A percentile compares a stretch with the other conserved stretches of the same genome.
Evolutionary conservation across 306 rosid species (phyloP).

Genomic region (Rosa persica): DNA sequence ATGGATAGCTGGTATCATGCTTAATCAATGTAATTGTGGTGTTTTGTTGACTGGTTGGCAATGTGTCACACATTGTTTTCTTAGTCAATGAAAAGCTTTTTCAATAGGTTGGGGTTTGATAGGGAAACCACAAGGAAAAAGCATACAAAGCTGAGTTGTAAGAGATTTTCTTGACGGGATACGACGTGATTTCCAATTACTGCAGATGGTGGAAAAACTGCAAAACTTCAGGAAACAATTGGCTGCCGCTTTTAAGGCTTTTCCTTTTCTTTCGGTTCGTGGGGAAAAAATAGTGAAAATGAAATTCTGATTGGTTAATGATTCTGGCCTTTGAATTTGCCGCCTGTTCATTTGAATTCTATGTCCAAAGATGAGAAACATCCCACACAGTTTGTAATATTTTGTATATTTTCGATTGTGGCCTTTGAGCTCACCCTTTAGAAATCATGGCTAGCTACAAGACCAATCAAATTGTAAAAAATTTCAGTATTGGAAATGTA

Average conservation of each 20-base stretch:
- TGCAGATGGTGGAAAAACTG: neutral
- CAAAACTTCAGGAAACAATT: neutral
- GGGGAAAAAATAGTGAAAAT: neutral
- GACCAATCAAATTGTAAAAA: neutral
- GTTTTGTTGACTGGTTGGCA: neutral
- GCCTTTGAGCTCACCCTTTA: neutral
- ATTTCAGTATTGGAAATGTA: too few species aligned
- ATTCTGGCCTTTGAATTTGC: neutral
- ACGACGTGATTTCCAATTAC: neutral
- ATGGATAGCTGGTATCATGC: neutral
- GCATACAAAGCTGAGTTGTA: neutral
- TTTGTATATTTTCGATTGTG: too few species aligned
- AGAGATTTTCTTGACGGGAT: neutral
- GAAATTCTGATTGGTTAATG: neutral
- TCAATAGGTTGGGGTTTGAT: neutral
- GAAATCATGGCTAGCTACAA: neutral
- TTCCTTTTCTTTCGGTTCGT: neutral
- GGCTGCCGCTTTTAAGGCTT: neutral
- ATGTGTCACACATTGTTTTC: neutral
- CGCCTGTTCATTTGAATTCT: neutral
- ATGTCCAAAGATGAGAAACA: neutral
- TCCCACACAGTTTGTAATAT: too few species aligned
- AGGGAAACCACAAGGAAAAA: conserved; percentile 12
- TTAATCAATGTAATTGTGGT: neutral
- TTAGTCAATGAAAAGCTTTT: neutral